These are phyloP conservation scores for Melaleuca alternifolia DNA, from an alignment of 345 rosid genomes.

Conservation along the genomic window DNA sequence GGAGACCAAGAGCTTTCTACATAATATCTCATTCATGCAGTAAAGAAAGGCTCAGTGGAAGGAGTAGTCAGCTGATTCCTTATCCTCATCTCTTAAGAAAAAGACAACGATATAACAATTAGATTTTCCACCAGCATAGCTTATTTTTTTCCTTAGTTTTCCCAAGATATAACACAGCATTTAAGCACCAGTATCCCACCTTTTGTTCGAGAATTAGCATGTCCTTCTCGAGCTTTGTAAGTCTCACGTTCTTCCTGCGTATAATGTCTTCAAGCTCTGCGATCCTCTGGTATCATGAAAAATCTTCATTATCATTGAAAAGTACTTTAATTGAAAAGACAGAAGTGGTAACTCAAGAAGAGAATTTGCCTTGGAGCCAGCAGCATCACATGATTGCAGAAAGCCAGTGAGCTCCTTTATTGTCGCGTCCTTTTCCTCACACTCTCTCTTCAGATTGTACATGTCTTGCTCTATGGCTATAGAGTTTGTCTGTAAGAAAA, in stretches of 20 bases:
- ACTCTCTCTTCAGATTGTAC: constrained; percentile 52
- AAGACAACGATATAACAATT: neutral
- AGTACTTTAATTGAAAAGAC: neutral
- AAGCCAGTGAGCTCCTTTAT: constrained; percentile 56
- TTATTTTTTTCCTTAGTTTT: neutral
- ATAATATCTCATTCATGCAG: neutral
- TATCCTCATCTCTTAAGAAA: neutral
- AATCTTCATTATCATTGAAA: neutral
- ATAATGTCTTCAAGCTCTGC: constrained; percentile 72
- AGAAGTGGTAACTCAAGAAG: neutral
- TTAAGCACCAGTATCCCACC: constrained; percentile 27
- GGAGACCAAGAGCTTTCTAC: neutral
- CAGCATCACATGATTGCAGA: constrained; percentile 43
- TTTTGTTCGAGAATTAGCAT: constrained; percentile 63
- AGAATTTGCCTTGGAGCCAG: constrained; percentile 50
- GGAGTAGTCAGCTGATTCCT: neutral
- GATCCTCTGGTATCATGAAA: constrained; percentile 40
- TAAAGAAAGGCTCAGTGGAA: neutral
- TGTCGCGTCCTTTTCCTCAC: constrained; percentile 77
- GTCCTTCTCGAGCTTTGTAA: constrained; percentile 71
- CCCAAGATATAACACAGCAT: neutral
- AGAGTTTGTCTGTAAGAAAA: constrained; percentile 34
- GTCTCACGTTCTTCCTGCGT: constrained; percentile 55
- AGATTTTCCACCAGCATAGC: neutral
- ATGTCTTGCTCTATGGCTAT: constrained; percentile 61